Conservation (phyloP, 1,284 basidiomycete species). For the Pascua guehoae region DNA sequence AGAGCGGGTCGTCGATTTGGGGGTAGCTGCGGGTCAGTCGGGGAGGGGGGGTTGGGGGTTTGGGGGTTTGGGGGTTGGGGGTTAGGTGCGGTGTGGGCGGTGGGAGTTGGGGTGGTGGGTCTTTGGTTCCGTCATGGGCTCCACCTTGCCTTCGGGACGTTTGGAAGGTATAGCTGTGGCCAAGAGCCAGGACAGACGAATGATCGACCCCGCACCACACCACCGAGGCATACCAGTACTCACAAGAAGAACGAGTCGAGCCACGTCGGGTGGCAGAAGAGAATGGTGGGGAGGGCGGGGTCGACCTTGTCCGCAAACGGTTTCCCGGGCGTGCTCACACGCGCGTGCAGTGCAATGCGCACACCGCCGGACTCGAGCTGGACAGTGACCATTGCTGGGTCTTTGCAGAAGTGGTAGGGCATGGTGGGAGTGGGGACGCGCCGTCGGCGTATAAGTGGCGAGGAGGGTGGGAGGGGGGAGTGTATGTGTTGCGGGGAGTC, state of each 20-base stretch:
- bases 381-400: background rate
- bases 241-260: constrained; percentile 18
- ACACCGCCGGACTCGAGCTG: constrained; percentile 1
- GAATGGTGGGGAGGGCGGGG: constrained; percentile 6
- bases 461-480: background rate
- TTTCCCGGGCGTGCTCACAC: constrained; percentile 3
- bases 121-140: too few relatives aligned
- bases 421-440: constrained; percentile 74
- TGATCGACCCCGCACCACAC: background rate
- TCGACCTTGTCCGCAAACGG: background rate
- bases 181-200: background rate
- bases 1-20: constrained; percentile 28
- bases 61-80: too few relatives aligned
- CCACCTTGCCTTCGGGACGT: too few relatives aligned
- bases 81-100: too few relatives aligned
- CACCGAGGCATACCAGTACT: background rate
- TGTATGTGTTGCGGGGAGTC: constrained; percentile 10
- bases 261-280: constrained; percentile 18
- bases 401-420: constrained; percentile 46
- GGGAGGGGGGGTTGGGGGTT: background rate
- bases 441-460: constrained; percentile 15
- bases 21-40: constrained; percentile 29
- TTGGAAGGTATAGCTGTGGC: too few relatives aligned
- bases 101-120: background rate
- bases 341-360: constrained; percentile 4